Percentiles rank a stretch among this genome's conserved stretches.
phyloP scores from a whole-genome alignment of 139 green algal species.

The Picochlorum sp. region DNA sequence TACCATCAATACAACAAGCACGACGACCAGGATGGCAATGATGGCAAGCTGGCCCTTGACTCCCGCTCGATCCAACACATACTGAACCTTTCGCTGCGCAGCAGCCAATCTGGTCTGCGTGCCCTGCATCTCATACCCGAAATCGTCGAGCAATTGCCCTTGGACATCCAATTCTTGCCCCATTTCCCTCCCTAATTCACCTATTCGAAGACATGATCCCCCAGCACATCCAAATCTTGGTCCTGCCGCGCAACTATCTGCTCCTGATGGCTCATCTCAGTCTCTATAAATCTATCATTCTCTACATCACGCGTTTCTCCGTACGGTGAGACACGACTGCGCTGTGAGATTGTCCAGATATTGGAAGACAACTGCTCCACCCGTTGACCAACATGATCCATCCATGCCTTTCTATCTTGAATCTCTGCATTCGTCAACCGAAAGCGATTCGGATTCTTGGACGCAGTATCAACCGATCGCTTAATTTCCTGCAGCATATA shows the following conservation, averaged over 20 bases:
- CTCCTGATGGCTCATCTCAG: slow-evolving; percentile 53
- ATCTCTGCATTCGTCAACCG: slow-evolving; percentile 63
- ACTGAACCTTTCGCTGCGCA: slow-evolving; percentile 64
- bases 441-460: slow-evolving; percentile 66
- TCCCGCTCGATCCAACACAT: slow-evolving; percentile 64
- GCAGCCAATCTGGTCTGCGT: slow-evolving; percentile 54
- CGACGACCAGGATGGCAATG: slow-evolving; percentile 46
- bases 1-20: slow-evolving; percentile 43
- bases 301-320: slow-evolving; percentile 15
- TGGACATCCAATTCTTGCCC: slow-evolving; percentile 63
- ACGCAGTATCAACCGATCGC: slow-evolving; percentile 59
- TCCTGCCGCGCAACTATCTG: slow-evolving; percentile 69
- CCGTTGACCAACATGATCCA: slow-evolving; percentile 39
- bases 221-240: slow-evolving; percentile 62
- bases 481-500: slow-evolving; percentile 60
- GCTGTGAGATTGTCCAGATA: slow-evolving; percentile 5
- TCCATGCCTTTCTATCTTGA: slow-evolving; percentile 53
- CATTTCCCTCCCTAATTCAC: slow-evolving; percentile 65
- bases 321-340: background rate
- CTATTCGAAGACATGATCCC: slow-evolving; percentile 63
- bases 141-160: slow-evolving; percentile 50
- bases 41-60: slow-evolving; percentile 60
- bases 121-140: slow-evolving; percentile 69
- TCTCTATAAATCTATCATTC: slow-evolving; percentile 58
- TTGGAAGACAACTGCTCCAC: slow-evolving; percentile 13